A percentile compares a stretch with the other conserved stretches of the same genome.
Evolutionary conservation across 208 protist genomes (phyloP).

Genomic region (Naegleria lovaniensis): DNA sequence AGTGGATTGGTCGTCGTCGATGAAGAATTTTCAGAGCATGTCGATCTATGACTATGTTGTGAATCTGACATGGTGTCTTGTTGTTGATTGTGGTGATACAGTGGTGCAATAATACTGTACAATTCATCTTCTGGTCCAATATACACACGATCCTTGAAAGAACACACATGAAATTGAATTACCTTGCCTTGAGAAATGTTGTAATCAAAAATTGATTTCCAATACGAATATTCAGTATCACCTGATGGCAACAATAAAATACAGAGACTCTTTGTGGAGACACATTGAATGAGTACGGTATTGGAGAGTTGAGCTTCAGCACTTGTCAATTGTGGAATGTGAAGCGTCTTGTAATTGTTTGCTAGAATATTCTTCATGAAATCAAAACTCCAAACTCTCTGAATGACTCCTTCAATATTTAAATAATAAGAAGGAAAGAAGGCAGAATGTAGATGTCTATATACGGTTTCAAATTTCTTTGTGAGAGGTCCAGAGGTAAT

Average conservation of each 20-base stretch:
- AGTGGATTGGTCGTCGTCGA: neutral
- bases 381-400: neutral
- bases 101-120: neutral
- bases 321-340: neutral
- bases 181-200: neutral
- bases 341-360: neutral
- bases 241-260: neutral
- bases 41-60: neutral
- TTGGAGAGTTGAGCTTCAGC: neutral
- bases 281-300: neutral
- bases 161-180: neutral
- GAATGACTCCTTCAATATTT: neutral
- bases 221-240: neutral
- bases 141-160: neutral
- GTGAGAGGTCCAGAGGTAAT: neutral
- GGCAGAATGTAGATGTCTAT: neutral
- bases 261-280: neutral
- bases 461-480: neutral
- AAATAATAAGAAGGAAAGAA: neutral
- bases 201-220: neutral
- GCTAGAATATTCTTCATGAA: neutral
- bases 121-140: neutral
- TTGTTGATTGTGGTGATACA: neutral
- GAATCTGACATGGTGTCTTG: neutral
- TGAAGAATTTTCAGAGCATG: neutral